Percentiles rank a stretch among this genome's conserved stretches.
Evolutionary conservation across 345 rosid species (phyloP).

Genomic region (Citrus mangshanensis): DNA sequence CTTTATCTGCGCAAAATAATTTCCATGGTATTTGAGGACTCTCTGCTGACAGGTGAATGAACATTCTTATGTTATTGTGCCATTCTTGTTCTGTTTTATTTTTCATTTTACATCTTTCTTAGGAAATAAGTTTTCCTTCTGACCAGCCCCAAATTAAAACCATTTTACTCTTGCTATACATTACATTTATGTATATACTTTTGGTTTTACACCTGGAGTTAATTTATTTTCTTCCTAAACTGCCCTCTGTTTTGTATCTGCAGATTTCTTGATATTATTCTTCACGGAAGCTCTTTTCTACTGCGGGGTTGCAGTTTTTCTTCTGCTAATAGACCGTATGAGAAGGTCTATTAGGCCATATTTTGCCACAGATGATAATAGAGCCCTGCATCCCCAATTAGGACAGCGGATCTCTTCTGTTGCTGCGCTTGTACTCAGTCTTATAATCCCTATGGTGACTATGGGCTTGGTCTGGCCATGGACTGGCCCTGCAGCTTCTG

Average conservation of each 20-base stretch:
- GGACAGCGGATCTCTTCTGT: conserved; percentile 85
- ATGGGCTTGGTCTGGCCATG: conserved; percentile 99
- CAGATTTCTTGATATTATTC: conserved; percentile 96
- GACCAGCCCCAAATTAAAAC: not conserved
- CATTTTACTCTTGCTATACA: not conserved
- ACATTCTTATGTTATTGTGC: not conserved
- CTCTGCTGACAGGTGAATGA: conserved; percentile 74
- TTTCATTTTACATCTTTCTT: not conserved
- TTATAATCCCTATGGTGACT: conserved; percentile 88
- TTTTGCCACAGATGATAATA: conserved; percentile 18
- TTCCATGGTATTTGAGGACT: conserved; percentile 88
- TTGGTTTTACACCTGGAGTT: not conserved
- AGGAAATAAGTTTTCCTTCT: not conserved
- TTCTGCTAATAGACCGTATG: conserved; percentile 59
- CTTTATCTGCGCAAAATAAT: conserved; percentile 72
- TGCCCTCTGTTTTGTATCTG: conserved; percentile 19
- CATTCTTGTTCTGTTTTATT: not conserved
- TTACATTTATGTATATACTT: not conserved
- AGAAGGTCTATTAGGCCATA: conserved; percentile 43
- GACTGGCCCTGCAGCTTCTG: conserved; percentile 99
- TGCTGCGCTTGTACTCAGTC: conserved; percentile 85
- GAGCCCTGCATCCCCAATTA: conserved; percentile 38
- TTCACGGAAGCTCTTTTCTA: conserved; percentile 98
- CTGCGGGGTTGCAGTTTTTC: conserved; percentile 77
- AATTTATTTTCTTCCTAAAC: conserved; percentile 10